These are phyloP conservation scores for Haplosporangium sp. DNA, from an alignment of 371 early-diverging fungal genomes.

Conservation along the genomic window DNA sequence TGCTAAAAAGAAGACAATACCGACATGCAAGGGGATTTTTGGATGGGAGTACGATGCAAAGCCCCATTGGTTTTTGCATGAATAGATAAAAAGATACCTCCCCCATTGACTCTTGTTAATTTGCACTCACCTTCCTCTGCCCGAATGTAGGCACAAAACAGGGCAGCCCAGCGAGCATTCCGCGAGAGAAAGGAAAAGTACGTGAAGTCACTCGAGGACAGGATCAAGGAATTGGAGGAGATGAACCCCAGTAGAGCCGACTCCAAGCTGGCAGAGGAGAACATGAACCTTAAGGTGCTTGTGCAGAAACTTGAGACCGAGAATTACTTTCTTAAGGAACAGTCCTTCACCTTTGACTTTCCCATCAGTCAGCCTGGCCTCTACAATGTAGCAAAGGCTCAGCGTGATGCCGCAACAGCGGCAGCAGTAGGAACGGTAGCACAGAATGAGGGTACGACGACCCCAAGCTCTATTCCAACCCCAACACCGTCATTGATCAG, in stretches of 20 bases:
- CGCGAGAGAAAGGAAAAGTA: slow-evolving; percentile 77
- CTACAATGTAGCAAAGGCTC: slow-evolving; percentile 27
- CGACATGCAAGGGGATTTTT: too few relatives aligned
- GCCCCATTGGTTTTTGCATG: too few relatives aligned
- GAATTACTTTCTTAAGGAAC: slow-evolving; percentile 60
- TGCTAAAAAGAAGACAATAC: too few relatives aligned
- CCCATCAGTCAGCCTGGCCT: slow-evolving; percentile 57
- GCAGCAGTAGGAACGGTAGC: too few relatives aligned
- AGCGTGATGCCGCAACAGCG: slow-evolving; percentile 4
- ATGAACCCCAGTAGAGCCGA: slow-evolving; percentile 47
- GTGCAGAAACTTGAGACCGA: slow-evolving; percentile 60
- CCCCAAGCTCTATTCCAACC: slow-evolving; percentile 10
- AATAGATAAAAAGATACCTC: too few relatives aligned
- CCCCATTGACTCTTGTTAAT: too few relatives aligned
- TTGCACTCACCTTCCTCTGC: too few relatives aligned
- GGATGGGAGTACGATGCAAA: too few relatives aligned
- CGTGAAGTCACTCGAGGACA: slow-evolving; percentile 70
- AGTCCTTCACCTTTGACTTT: slow-evolving; percentile 59
- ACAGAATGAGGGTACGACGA: too few relatives aligned
- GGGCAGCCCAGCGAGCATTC: slow-evolving; percentile 83
- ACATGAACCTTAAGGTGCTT: slow-evolving; percentile 60
- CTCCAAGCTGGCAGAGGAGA: slow-evolving; percentile 63
- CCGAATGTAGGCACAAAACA: slow-evolving; percentile 78
- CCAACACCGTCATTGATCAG: too few relatives aligned
- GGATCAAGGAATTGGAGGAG: slow-evolving; percentile 71